Evolutionary conservation across 371 early-diverging fungal species (phyloP).

Genomic region (Gilbertella persicaria): DNA sequence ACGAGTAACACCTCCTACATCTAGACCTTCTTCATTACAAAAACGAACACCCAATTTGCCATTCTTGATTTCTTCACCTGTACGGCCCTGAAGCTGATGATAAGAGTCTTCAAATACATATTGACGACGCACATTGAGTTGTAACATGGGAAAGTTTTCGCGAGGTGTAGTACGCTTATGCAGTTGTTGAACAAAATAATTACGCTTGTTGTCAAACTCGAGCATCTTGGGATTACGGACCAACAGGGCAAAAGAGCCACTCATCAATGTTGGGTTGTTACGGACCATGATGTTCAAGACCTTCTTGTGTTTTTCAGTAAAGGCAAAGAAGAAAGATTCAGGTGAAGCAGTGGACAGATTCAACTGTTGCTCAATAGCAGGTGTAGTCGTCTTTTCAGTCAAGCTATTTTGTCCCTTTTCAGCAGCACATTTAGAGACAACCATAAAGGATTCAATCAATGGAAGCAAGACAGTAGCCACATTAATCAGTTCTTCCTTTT

Average conservation of each 20-base stretch:
- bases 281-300: slow-evolving; percentile 96
- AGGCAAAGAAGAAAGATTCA: slow-evolving; percentile 81
- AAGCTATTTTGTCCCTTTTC: slow-evolving; percentile 28
- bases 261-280: slow-evolving; percentile 94
- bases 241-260: slow-evolving; percentile 95
- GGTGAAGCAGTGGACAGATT: slow-evolving; percentile 20
- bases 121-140: slow-evolving; percentile 90
- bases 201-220: slow-evolving; percentile 98
- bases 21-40: slow-evolving; percentile 97
- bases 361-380: slow-evolving; percentile 14
- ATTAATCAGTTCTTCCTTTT: slow-evolving; percentile 79
- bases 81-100: slow-evolving; percentile 88
- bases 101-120: slow-evolving; percentile 97
- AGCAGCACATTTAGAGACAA: slow-evolving; percentile 80
- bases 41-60: slow-evolving; percentile 95
- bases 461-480: slow-evolving; percentile 94
- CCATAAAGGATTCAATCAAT: slow-evolving; percentile 96
- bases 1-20: slow-evolving; percentile 98
- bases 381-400: slow-evolving; percentile 31
- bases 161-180: slow-evolving; percentile 76
- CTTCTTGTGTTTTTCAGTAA: slow-evolving; percentile 95
- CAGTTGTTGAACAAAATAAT: slow-evolving; percentile 94
- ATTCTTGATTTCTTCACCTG: slow-evolving; percentile 91
- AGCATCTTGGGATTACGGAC: slow-evolving; percentile 96
- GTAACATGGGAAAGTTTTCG: slow-evolving; percentile 72